Base-by-base conservation (phyloP, 2,329 filamentous ascomycete genomes). In the Didymosphaeria variabile region DNA sequence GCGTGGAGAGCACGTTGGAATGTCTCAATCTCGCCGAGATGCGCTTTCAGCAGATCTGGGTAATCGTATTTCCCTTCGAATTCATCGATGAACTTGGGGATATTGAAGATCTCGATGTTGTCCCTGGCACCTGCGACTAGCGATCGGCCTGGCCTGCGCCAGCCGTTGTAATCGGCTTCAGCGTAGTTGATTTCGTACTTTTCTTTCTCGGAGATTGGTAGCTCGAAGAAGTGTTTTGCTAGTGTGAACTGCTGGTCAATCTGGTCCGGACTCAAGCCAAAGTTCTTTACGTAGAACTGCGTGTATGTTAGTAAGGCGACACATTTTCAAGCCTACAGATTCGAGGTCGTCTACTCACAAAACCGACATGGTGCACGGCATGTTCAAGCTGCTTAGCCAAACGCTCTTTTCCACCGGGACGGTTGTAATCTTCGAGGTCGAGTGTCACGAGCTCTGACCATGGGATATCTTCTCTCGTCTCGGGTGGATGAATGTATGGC, bases 251-350 rank as follows among this genome's bases (percentile, higher is more conserved):
- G 87, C 6, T 80, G 79, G 64, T 89, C 83, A 1, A 90, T 82
- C 69, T 87, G 79, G 50, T 88, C 86, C 70, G 89, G 86, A 0
- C 76, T 78, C n/a, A 90, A 80, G 34, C 86, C 87, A 62, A 86
- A 89, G 74, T 76, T 88, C 60, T 84, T 85, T 21, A 89, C 83
- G 62, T 89, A 88, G 77, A 89, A 90, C 77, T 89, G 87, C 0
- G 6, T 31, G 17, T 17, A 40, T 15, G 15, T 2, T 54, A 46
- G 34, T 2, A 40, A 26, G 26, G 6, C 6, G 26, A 29, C 6
- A 29, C 26, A 5, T 29, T 6, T 29, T 29, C 26, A 29, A 29
- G 5, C 58, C 9, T 59, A 26, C 47, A 5, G n/a, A 32, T 36
- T 21, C 36, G 17, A 46, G 17, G 13, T 17, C 36, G 36, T 29